phyloP scores from a whole-genome alignment of 2,329 filamentous ascomycete species.

The Colletotrichum somersetense region DNA sequence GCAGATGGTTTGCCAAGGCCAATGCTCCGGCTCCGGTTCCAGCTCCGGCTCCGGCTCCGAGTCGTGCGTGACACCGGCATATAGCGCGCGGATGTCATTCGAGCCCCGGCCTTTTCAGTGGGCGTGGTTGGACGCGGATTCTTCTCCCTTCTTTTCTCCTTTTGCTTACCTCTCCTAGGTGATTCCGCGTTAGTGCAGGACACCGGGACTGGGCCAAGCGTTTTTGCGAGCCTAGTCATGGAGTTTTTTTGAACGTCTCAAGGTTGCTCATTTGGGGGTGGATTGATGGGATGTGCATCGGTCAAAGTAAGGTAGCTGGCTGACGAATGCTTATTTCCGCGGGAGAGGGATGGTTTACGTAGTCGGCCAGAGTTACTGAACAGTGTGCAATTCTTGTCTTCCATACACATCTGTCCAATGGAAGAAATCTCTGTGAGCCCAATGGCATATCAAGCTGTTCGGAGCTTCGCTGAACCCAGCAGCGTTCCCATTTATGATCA shows the following conservation, averaged over 20 bases:
- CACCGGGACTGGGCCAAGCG: neutral
- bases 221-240: conserved; percentile 21
- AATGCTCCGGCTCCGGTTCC: neutral
- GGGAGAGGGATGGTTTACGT: conserved; percentile 1
- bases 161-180: conserved; percentile 44
- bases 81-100: conserved; percentile 19
- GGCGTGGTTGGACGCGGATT: conserved; percentile 41
- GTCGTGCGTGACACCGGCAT: conserved; percentile 17
- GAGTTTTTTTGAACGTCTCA: neutral
- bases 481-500: neutral
- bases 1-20: conserved; percentile 3
- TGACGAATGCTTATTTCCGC: neutral
- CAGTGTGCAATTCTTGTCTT: no score
- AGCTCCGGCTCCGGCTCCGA: no score
- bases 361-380: neutral
- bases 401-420: neutral
- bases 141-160: conserved; percentile 6
- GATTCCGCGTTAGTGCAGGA: conserved; percentile 19
- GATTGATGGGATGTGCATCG: neutral
- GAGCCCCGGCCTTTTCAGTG: conserved; percentile 1
- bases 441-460: conserved; percentile 3
- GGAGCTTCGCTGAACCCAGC: neutral
- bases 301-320: neutral
- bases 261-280: neutral
- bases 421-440: conserved; percentile 5